These are phyloP conservation scores for Penstemon newberryi DNA, from an alignment of 257 asterid genomes.

Conservation along the genomic window DNA sequence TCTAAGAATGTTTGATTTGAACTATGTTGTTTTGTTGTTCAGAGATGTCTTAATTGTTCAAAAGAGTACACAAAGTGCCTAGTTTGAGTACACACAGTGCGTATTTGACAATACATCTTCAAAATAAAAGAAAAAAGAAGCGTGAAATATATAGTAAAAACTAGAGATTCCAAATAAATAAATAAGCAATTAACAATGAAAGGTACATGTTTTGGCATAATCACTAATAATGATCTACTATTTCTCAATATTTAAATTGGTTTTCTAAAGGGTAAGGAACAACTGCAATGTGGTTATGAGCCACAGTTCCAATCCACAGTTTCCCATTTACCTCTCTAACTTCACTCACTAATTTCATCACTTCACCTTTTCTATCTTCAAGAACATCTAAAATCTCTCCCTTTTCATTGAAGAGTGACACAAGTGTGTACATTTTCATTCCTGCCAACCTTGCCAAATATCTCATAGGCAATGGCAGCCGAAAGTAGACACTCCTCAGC, in stretches of 20 bases:
- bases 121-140: too few relatives aligned
- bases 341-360: slow-evolving; percentile 89
- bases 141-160: not conserved
- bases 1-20: too few relatives aligned
- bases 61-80: too few relatives aligned
- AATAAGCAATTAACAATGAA: not conserved
- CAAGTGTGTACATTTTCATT: slow-evolving; percentile 71
- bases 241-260: not conserved
- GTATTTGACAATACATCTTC: too few relatives aligned
- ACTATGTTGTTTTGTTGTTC: not conserved
- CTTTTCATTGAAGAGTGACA: slow-evolving; percentile 51
- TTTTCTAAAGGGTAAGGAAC: slow-evolving; percentile 50
- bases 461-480: slow-evolving; percentile 72
- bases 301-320: slow-evolving; percentile 95
- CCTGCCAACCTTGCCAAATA: slow-evolving; percentile 65
- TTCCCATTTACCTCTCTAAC: slow-evolving; percentile 74
- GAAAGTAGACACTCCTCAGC: slow-evolving; percentile 69
- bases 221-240: too few relatives aligned
- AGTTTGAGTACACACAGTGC: too few relatives aligned
- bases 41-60: too few relatives aligned
- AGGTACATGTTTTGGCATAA: not conserved
- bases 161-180: not conserved
- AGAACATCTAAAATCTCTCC: slow-evolving; percentile 84
- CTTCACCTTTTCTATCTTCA: slow-evolving; percentile 76
- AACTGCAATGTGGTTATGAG: slow-evolving; percentile 89